phyloP scores from a whole-genome alignment of 2,329 filamentous ascomycete genomes.

The Ciborinia camelliae region DNA sequence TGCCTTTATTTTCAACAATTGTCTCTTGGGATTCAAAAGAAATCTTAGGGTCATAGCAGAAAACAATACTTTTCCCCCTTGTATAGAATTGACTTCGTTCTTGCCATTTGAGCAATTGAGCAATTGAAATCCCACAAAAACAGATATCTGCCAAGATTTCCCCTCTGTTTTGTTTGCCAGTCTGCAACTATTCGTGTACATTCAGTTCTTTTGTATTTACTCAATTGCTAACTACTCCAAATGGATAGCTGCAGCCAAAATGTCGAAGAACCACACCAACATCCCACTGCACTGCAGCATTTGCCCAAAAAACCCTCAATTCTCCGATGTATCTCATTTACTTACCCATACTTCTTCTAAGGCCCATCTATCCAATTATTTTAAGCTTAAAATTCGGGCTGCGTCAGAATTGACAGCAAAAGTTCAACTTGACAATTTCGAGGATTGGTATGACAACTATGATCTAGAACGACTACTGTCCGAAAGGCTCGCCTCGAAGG shows the following conservation, averaged over 20 bases:
- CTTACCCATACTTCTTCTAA: conserved; percentile 92
- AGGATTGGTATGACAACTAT: conserved; percentile 73
- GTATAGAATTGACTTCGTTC: no score
- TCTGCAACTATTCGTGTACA: background rate
- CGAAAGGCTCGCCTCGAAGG: conserved; percentile 73
- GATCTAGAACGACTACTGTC: conserved; percentile 70
- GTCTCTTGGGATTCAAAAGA: background rate
- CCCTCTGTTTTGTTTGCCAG: background rate
- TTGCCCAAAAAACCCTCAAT: conserved; percentile 74
- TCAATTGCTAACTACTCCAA: conserved; percentile 13
- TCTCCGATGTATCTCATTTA: conserved; percentile 88
- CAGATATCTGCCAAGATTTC: background rate
- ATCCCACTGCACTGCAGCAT: conserved; percentile 78
- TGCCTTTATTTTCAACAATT: background rate
- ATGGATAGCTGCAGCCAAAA: conserved; percentile 21
- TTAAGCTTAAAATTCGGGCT: conserved; percentile 73
- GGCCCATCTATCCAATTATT: conserved; percentile 81
- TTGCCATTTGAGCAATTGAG: background rate
- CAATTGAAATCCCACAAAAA: background rate
- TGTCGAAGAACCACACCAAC: conserved; percentile 28
- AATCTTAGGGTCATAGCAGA: background rate
- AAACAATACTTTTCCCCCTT: background rate
- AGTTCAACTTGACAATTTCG: conserved; percentile 62
- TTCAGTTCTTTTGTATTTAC: background rate
- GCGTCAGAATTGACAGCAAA: conserved; percentile 64